These are phyloP conservation scores for Pleurotus citrinopileatus DNA, from an alignment of 768 basidiomycete genomes.

Conservation along the genomic window DNA sequence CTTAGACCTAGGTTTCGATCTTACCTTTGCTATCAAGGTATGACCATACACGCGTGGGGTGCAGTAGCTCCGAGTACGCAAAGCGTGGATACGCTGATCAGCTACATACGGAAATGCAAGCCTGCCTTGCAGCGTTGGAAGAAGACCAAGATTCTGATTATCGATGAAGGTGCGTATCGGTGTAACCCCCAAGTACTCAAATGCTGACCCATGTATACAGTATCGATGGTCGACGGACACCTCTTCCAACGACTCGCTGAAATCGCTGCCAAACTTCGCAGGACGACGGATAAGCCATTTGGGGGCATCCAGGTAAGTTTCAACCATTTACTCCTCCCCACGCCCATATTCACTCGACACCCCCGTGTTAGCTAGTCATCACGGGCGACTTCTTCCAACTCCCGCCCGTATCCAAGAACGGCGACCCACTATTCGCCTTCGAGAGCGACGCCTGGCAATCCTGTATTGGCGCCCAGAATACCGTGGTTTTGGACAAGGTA, in stretches of 20 bases:
- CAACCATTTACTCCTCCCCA: background rate
- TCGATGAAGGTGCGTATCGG: conserved; percentile 63
- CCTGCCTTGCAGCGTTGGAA: conserved; percentile 68
- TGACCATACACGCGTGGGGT: conserved; percentile 76
- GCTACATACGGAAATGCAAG: conserved; percentile 59
- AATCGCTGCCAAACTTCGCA: conserved; percentile 53
- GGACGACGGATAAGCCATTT: conserved; percentile 50
- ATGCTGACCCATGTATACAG: no score
- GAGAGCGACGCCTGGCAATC: conserved; percentile 64
- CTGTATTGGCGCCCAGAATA: conserved; percentile 45
- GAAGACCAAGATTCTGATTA: conserved; percentile 60
- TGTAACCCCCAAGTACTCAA: no score
- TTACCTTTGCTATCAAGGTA: conserved; percentile 35
- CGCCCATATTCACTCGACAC: background rate
- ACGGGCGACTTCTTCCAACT: conserved; percentile 88
- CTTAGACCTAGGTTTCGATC: conserved; percentile 17
- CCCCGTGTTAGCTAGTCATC: conserved; percentile 52
- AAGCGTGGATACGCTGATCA: conserved; percentile 43
- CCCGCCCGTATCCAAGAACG: conserved; percentile 64
- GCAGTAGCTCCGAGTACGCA: conserved; percentile 67
- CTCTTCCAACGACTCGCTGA: conserved; percentile 69
- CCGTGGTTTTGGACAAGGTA: conserved; percentile 66
- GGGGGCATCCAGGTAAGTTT: conserved; percentile 68
- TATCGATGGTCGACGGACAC: conserved; percentile 80
- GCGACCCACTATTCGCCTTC: conserved; percentile 63